phyloP scores from a whole-genome alignment of 1,284 basidiomycete genomes.

The Leccinum griseonigrum region DNA sequence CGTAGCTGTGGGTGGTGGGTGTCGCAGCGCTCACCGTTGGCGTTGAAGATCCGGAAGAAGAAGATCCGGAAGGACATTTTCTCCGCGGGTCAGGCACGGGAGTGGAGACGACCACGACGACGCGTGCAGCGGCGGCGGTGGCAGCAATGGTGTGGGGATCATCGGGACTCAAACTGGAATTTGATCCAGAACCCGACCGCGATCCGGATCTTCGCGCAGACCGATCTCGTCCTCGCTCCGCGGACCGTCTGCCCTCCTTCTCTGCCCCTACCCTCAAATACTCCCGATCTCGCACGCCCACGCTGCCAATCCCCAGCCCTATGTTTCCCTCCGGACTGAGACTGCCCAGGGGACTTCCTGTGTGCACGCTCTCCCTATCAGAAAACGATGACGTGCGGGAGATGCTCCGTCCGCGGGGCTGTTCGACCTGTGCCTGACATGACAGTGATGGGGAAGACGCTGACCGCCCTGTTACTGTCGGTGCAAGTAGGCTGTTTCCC shows the following conservation, averaged over 20 bases:
- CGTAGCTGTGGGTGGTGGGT: not conserved
- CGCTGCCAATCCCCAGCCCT: slow-evolving; percentile 36
- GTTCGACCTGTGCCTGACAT: slow-evolving; percentile 25
- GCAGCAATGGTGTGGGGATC: slow-evolving; percentile 21
- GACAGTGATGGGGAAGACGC: slow-evolving; percentile 27
- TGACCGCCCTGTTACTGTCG: slow-evolving; percentile 30
- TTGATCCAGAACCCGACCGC: slow-evolving; percentile 27
- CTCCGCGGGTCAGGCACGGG: slow-evolving; percentile 12
- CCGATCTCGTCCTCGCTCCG: slow-evolving; percentile 41
- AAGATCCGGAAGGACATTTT: slow-evolving; percentile 19
- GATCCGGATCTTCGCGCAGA: slow-evolving; percentile 42
- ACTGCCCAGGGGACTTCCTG: slow-evolving; percentile 53
- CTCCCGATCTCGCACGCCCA: slow-evolving; percentile 31
- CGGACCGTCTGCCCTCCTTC: slow-evolving; percentile 27
- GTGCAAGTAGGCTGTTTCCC: slow-evolving; percentile 21
- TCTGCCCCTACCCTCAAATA: slow-evolving; percentile 30
- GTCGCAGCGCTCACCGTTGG: slow-evolving; percentile 10
- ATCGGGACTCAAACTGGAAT: slow-evolving; percentile 49
- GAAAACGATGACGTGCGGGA: slow-evolving; percentile 52
- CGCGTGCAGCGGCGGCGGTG: slow-evolving; percentile 9
- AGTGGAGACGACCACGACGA: slow-evolving; percentile 2
- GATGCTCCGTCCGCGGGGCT: slow-evolving; percentile 52
- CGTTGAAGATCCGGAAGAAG: slow-evolving; percentile 29
- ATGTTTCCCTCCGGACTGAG: slow-evolving; percentile 54
- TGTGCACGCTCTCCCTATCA: slow-evolving; percentile 43